A percentile compares a stretch with the other conserved stretches of the same genome.
Conservation (phyloP, 106 monocot genomes). For the Cymbidium sinense region DNA sequence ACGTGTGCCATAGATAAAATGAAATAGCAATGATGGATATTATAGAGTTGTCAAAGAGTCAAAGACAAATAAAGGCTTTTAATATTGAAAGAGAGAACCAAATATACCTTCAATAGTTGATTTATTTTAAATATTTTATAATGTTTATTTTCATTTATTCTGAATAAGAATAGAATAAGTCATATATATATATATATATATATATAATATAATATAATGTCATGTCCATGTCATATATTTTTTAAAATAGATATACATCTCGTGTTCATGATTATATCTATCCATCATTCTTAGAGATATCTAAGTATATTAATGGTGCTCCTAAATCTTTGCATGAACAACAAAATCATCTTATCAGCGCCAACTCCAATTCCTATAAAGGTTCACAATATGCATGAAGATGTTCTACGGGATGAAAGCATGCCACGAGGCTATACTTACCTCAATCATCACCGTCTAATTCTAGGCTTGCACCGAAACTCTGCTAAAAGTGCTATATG, state of each 20-base stretch:
- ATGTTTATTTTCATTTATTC: neutral
- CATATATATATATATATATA: too few species aligned
- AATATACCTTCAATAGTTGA: neutral
- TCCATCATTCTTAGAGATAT: neutral
- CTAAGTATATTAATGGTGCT: neutral
- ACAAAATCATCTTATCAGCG: neutral
- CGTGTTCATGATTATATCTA: too few species aligned
- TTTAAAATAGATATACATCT: too few species aligned
- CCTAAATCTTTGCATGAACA: neutral
- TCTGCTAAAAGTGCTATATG: slow-evolving; percentile 92
- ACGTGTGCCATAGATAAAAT: too few species aligned
- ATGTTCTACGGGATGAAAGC: neutral
- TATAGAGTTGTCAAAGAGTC: too few species aligned
- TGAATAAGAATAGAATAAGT: too few species aligned
- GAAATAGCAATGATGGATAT: too few species aligned
- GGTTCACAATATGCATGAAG: neutral
- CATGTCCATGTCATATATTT: neutral
- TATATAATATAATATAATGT: too few species aligned
- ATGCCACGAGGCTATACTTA: neutral
- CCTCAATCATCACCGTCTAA: slow-evolving; percentile 45
- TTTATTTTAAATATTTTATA: neutral
- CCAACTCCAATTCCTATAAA: neutral
- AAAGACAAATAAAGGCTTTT: too few species aligned
- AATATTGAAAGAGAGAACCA: neutral
- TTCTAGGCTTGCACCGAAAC: slow-evolving; percentile 76